phyloP scores from a whole-genome alignment of 352 stramenopile species.

The Globisporangium cederbergense region DNA sequence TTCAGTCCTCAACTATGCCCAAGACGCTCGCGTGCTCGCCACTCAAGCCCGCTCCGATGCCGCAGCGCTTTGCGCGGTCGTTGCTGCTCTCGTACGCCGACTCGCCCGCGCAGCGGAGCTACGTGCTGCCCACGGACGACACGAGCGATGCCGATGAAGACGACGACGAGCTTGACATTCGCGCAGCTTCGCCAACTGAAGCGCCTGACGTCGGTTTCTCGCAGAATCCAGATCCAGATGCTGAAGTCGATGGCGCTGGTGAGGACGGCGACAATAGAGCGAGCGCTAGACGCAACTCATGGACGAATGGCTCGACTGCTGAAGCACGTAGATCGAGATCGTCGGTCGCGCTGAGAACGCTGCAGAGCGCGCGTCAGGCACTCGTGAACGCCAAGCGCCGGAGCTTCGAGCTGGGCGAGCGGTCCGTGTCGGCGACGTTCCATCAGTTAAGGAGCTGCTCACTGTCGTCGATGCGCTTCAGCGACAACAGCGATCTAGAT shows the following conservation, averaged over 20 bases:
- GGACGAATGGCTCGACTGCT: not conserved
- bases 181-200: not conserved
- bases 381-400: not conserved
- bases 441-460: not conserved
- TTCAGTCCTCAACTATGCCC: not conserved
- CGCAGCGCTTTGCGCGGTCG: slow-evolving; percentile 1
- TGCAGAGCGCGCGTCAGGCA: not conserved
- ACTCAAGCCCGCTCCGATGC: not conserved
- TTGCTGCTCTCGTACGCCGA: slow-evolving; percentile 5
- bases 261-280: not conserved
- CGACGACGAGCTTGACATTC: not conserved
- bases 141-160: not conserved
- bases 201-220: not conserved
- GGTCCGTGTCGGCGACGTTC: not conserved
- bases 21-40: not conserved
- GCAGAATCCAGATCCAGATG: not conserved
- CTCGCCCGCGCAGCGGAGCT: not conserved
- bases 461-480: not conserved
- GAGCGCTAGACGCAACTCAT: not conserved
- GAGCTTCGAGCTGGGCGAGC: slow-evolving; percentile 1
- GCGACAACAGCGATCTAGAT: not conserved
- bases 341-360: not conserved
- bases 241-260: not conserved
- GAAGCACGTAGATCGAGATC: not conserved
- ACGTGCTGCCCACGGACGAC: not conserved